These are phyloP conservation scores for Petrea volubilis DNA, from an alignment of 257 asterid genomes.

Conservation along the genomic window DNA sequence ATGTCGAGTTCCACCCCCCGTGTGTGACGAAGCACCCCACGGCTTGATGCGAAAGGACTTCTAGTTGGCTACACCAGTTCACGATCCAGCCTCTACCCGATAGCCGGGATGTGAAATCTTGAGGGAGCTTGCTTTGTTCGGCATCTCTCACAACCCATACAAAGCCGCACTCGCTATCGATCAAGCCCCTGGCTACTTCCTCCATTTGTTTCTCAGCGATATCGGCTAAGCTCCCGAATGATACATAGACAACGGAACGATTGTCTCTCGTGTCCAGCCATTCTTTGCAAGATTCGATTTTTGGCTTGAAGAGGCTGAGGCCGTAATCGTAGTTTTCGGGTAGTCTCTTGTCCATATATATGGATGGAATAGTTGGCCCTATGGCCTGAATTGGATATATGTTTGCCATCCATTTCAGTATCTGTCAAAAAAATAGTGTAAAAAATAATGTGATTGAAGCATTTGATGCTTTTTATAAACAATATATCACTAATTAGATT, in stretches of 20 bases:
- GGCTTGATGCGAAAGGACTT: conserved; percentile 32
- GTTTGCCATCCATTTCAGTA: conserved; percentile 34
- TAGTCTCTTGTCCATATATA: conserved; percentile 32
- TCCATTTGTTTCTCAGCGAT: conserved; percentile 17
- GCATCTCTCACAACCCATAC: conserved; percentile 43
- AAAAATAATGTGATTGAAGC: not conserved
- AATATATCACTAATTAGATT: no score
- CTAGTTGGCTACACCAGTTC: conserved; percentile 32
- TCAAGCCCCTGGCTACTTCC: conserved; percentile 38
- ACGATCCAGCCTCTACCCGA: conserved; percentile 4
- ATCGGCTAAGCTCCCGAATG: conserved; percentile 41
- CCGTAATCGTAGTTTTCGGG: conserved; percentile 35
- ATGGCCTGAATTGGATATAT: conserved; percentile 19
- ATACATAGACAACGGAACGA: conserved; percentile 35
- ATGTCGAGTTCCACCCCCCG: conserved; percentile 64
- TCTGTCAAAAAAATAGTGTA: conserved; percentile 14
- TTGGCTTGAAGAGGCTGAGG: conserved; percentile 34
- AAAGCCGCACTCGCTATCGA: conserved; percentile 28
- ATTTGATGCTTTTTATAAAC: no score
- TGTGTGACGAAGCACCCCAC: conserved; percentile 50
- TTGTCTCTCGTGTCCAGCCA: conserved; percentile 38
- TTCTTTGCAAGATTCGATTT: conserved; percentile 20
- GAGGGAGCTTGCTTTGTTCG: conserved; percentile 23
- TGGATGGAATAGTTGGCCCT: conserved; percentile 43
- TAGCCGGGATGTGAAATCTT: conserved; percentile 1